Conservation (phyloP, 495 filamentous ascomycete species). For the Clavariopsis aquatica region DNA sequence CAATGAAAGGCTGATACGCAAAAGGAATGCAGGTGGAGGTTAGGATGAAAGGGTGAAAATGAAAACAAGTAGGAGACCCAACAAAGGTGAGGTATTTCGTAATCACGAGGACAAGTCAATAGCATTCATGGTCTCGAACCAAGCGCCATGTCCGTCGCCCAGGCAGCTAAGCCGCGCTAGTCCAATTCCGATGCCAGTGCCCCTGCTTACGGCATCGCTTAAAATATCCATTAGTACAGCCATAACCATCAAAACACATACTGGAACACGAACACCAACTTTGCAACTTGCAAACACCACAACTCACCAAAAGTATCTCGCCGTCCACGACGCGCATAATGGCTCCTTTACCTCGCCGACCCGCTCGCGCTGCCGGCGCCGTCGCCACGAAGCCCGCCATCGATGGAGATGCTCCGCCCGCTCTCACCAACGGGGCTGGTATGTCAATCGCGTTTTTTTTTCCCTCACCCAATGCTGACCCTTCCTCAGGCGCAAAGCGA, state of each 20-base stretch:
- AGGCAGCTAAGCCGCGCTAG: neutral
- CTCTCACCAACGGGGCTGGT: slow-evolving; percentile 12
- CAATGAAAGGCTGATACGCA: neutral
- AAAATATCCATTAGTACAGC: neutral
- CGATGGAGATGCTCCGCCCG: neutral
- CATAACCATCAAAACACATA: no score
- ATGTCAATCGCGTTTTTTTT: neutral
- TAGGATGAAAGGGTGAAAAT: neutral
- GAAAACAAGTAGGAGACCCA: neutral
- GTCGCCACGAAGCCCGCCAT: neutral
- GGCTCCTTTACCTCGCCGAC: slow-evolving; percentile 4
- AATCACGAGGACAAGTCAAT: no score
- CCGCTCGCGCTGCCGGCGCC: slow-evolving; percentile 4
- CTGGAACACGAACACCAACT: neutral
- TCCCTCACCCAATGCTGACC: neutral
- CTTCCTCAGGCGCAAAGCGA: slow-evolving; percentile 1
- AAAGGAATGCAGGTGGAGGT: neutral
- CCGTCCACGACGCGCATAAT: slow-evolving; percentile 5
- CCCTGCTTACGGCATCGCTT: neutral
- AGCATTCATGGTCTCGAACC: neutral
- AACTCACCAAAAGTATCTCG: neutral
- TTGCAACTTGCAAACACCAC: neutral
- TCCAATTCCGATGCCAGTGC: neutral
- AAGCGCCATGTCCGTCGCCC: neutral
- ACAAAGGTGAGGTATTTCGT: no score